phyloP scores from a whole-genome alignment of 805 yeast species.

The Kazachstania taianensis region DNA sequence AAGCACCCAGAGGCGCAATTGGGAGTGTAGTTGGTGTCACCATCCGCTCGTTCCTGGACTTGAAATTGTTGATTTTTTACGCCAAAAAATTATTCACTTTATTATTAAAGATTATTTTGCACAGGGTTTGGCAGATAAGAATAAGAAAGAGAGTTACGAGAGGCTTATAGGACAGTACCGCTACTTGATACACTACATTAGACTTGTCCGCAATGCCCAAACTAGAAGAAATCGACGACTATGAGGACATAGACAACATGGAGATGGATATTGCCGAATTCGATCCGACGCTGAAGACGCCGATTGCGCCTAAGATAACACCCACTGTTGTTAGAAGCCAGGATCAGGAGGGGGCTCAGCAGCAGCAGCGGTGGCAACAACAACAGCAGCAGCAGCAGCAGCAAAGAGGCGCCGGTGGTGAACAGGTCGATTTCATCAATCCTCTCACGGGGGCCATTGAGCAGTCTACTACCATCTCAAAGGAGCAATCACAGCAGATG shows the following conservation, averaged over 20 bases:
- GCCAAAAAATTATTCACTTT: no score
- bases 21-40: no score
- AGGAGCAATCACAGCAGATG: constrained; percentile 54
- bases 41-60: no score
- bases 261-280: constrained; percentile 91
- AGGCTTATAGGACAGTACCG: not conserved
- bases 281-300: constrained; percentile 59
- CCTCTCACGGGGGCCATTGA: constrained; percentile 25
- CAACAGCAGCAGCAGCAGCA: not conserved
- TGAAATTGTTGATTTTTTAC: no score
- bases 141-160: not conserved
- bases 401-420: not conserved
- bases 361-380: not conserved
- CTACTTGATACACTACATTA: no score
- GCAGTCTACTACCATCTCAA: constrained; percentile 29
- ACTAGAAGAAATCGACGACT: constrained; percentile 64
- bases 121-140: no score
- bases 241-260: constrained; percentile 80
- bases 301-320: constrained; percentile 59
- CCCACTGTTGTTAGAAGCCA: constrained; percentile 55
- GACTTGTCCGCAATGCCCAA: constrained; percentile 64
- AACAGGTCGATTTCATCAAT: constrained; percentile 17
- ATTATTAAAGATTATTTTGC: no score
- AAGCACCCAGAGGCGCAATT: no score
- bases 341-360: constrained; percentile 29